Base-by-base conservation (phyloP, 2,329 filamentous ascomycete species). In the Exophiala lecanii-corni region DNA sequence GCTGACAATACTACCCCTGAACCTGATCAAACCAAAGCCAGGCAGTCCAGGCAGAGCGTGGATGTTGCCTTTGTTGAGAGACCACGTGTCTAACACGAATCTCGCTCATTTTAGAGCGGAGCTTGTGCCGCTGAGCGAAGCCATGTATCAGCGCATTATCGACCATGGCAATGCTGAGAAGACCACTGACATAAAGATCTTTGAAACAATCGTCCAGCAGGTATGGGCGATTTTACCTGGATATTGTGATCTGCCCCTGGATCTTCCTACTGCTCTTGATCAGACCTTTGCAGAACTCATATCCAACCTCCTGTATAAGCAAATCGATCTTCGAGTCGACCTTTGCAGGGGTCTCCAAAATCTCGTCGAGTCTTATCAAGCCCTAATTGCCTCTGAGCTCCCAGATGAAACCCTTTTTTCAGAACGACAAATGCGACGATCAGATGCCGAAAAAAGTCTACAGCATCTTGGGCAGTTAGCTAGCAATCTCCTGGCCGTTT, bases 161-260 rank as follows among this genome's bases (percentile, higher is more conserved):
- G 84, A 94, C 49, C 85, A 94, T 57, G 86, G 85, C 10, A 71
- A 78, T 16, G 81, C 79, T 10, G 86, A 91, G 60, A 96, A 95
- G 73, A 92, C 88, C 0, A 89, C 95, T 76, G 89, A 97, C 63
- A 78, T 92, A 60, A 98, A 98, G 73, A 94, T 98, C 46, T 98
- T 92, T 62, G 91, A 98, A 68, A 97, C 92, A 0, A 73, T 98
- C 3, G 87, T 98, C 6, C 85, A 94, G 55, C 92, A 98, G 61
- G 89, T 91, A 31, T 98, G 92, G 92, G 88, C 87, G 1, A 83
- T 86, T 39, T 75, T 98, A 12, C 91, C 92, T 0, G 92, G 92
- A 1, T 98, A 96, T 69, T 97, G 92, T 63, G 88, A 96, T 61
- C 71, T 96, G 41, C 91, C 92, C 1, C 67, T 95, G 25, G 92